Conservation (phyloP, 768 basidiomycete species). For the Collybia nuda region DNA sequence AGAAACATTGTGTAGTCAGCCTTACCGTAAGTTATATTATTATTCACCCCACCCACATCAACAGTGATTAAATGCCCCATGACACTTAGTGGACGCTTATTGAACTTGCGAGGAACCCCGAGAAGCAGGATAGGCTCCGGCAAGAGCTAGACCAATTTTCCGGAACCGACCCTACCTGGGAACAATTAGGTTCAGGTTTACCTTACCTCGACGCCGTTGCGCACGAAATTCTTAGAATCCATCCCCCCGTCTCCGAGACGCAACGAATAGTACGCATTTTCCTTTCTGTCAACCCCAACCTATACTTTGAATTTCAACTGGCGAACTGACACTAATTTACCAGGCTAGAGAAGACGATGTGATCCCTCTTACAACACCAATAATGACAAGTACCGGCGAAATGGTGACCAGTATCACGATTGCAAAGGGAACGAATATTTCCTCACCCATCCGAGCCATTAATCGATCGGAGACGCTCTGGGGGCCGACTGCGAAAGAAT, state of each 20-base stretch:
- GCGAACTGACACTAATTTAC: neutral
- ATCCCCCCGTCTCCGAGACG: conserved; percentile 37
- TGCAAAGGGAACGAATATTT: conserved; percentile 37
- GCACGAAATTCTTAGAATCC: conserved; percentile 43
- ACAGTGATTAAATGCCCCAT: neutral
- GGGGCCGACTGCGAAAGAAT: conserved; percentile 44
- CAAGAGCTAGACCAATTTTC: conserved; percentile 42
- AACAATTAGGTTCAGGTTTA: conserved; percentile 47
- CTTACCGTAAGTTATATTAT: neutral
- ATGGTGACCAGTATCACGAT: conserved; percentile 28
- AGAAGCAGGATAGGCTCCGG: neutral
- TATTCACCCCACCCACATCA: neutral
- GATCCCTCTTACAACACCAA: conserved; percentile 32
- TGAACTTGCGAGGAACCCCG: neutral
- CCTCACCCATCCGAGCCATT: conserved; percentile 35
- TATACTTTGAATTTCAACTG: too few species aligned
- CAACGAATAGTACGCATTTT: conserved; percentile 34
- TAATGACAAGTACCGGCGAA: conserved; percentile 24
- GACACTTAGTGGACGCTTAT: neutral
- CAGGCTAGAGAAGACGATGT: conserved; percentile 38
- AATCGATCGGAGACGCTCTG: conserved; percentile 40
- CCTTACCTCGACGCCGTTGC: conserved; percentile 57
- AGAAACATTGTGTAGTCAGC: neutral
- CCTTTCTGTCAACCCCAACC: too few species aligned
- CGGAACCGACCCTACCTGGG: conserved; percentile 50